These are phyloP conservation scores for Colletotrichum scovillei DNA, from an alignment of 2,329 filamentous ascomycete genomes.

Conservation along the genomic window DNA sequence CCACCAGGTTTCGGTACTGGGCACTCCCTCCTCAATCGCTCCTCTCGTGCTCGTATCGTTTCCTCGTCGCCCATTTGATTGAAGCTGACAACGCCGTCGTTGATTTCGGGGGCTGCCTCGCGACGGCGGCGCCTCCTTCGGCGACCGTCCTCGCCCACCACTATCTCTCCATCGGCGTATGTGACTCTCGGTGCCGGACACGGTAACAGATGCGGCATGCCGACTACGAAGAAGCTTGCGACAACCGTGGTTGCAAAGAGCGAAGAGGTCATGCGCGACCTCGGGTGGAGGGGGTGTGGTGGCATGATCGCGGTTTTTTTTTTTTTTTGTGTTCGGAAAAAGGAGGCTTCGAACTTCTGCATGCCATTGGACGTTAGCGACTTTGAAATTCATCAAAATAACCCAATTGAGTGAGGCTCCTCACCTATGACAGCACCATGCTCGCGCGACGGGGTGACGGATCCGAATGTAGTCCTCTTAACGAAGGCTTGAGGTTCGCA, in stretches of 20 bases:
- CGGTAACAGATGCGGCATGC: conserved; percentile 87
- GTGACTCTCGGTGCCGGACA: conserved; percentile 85
- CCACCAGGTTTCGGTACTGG: conserved; percentile 92
- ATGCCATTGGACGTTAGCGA: conserved; percentile 25
- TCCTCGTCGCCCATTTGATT: conserved; percentile 52
- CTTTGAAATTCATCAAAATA: too few relatives aligned
- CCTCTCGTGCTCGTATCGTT: conserved; percentile 40
- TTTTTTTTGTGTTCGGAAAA: conserved; percentile 19
- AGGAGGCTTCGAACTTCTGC: conserved; percentile 11
- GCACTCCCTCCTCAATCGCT: conserved; percentile 76
- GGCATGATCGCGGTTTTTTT: conserved; percentile 67
- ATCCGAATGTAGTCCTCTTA: conserved; percentile 5
- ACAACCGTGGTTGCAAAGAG: conserved; percentile 94
- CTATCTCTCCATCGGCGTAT: conserved; percentile 75
- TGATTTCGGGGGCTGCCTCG: conserved; percentile 49
- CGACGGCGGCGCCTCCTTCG: conserved; percentile 56
- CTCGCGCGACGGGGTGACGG: conserved; percentile 19
- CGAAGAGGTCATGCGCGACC: conserved; percentile 91
- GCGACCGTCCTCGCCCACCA: conserved; percentile 58
- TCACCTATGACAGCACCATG: conserved; percentile 36
- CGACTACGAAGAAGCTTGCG: conserved; percentile 92
- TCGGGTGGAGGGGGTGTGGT: conserved; percentile 85
- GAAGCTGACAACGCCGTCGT: conserved; percentile 63
- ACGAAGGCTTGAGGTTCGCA: conserved; percentile 8
- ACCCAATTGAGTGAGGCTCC: not conserved